Evolutionary conservation across 2,329 filamentous ascomycete species (phyloP).

Genomic region (Juglanconis oblonga): DNA sequence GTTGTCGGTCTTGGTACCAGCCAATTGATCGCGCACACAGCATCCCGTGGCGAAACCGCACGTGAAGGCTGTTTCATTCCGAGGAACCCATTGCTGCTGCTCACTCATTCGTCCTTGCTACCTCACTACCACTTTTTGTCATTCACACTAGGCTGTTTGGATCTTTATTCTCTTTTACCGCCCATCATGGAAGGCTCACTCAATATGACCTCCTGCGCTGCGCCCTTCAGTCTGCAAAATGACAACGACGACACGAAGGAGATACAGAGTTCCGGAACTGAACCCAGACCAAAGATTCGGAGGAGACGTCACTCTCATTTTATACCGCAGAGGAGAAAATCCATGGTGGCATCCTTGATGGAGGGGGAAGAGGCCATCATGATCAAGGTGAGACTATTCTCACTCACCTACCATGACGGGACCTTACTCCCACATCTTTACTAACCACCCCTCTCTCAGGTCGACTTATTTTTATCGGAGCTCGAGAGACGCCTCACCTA

Average conservation of each 20-base stretch:
- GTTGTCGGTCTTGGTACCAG: neutral
- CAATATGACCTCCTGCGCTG: constrained; percentile 13
- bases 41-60: neutral
- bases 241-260: constrained; percentile 31
- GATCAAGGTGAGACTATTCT: constrained; percentile 44
- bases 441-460: constrained; percentile 36
- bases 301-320: constrained; percentile 57
- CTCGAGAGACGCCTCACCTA: constrained; percentile 83
- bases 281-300: constrained; percentile 33
- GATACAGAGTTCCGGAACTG: constrained; percentile 5
- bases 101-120: neutral
- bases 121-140: neutral
- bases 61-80: neutral
- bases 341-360: constrained; percentile 58
- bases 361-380: constrained; percentile 61
- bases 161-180: neutral
- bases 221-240: neutral
- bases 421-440: neutral
- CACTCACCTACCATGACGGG: neutral
- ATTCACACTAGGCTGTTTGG: neutral
- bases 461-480: constrained; percentile 80
- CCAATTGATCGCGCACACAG: neutral
- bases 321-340: constrained; percentile 51
- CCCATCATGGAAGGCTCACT: constrained; percentile 6
- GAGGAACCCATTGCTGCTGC: neutral